These are phyloP conservation scores for Ogataea ramenticola DNA, from an alignment of 805 yeast genomes.

Conservation along the genomic window DNA sequence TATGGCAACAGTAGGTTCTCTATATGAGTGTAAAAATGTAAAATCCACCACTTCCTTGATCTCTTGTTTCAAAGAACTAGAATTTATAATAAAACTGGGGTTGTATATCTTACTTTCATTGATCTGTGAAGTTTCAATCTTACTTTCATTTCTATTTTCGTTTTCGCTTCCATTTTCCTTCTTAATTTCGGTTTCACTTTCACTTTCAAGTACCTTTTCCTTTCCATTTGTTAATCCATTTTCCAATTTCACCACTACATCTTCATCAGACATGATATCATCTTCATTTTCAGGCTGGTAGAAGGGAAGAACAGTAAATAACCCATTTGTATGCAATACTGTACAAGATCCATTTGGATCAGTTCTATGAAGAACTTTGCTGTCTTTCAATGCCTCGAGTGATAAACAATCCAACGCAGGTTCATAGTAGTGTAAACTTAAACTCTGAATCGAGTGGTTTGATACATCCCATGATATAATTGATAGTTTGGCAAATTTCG, in stretches of 20 bases:
- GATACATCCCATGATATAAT: constrained; percentile 62
- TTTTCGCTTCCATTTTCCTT: not conserved
- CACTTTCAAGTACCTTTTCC: constrained; percentile 2
- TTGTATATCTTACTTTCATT: constrained; percentile 28
- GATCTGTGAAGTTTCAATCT: not conserved
- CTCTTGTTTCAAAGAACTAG: constrained; percentile 46
- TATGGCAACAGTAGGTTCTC: constrained; percentile 63
- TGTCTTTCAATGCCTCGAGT: constrained; percentile 29
- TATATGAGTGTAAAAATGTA: constrained; percentile 63
- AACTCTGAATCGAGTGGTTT: constrained; percentile 52
- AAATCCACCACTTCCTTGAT: constrained; percentile 62
- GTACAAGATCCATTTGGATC: constrained; percentile 59
- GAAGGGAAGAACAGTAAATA: constrained; percentile 68
- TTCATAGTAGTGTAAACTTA: constrained; percentile 84
- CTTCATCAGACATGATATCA: constrained; percentile 21
- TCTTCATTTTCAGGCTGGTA: constrained; percentile 32
- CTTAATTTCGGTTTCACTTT: constrained; percentile 7
- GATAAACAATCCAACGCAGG: constrained; percentile 47
- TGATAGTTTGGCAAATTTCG: constrained; percentile 72
- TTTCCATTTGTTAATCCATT: too few relatives aligned
- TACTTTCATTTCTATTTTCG: not conserved
- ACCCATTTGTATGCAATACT: constrained; percentile 55
- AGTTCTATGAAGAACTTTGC: constrained; percentile 39
- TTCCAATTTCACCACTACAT: too few relatives aligned
- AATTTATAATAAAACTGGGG: constrained; percentile 53